phyloP scores from a whole-genome alignment of 495 filamentous ascomycete species.

The Hapsidospora chrysogenum region DNA sequence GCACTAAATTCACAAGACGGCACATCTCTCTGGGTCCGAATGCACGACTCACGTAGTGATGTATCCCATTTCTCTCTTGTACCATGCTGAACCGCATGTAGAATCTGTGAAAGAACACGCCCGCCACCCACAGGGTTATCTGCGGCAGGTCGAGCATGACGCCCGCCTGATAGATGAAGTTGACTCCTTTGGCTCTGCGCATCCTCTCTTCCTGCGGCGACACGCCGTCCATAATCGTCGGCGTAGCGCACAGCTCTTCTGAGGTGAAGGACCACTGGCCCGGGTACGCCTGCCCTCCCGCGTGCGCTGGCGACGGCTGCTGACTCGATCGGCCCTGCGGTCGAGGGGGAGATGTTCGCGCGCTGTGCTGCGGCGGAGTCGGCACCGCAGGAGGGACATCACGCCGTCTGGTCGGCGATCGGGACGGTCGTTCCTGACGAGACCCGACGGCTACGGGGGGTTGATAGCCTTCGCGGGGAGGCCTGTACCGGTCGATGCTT shows the following conservation, averaged over 20 bases:
- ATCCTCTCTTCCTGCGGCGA: constrained; percentile 55
- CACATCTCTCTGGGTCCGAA: too few species aligned
- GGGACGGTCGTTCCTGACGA: constrained; percentile 16
- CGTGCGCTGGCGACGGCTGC: too few species aligned
- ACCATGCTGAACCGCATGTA: constrained; percentile 78
- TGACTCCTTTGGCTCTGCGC: constrained; percentile 73
- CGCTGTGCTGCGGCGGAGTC: constrained; percentile 30
- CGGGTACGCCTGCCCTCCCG: too few species aligned
- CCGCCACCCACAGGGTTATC: constrained; percentile 79
- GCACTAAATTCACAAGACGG: not conserved
- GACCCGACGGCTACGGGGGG: constrained; percentile 17
- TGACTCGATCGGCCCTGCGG: constrained; percentile 23
- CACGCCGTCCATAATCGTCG: constrained; percentile 74
- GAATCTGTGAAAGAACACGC: constrained; percentile 86
- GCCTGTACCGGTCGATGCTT: constrained; percentile 32
- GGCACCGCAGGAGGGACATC: constrained; percentile 35
- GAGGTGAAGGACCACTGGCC: constrained; percentile 88
- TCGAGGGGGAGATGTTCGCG: constrained; percentile 32
- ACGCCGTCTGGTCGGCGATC: constrained; percentile 27
- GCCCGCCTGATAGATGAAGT: constrained; percentile 90
- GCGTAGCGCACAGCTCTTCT: constrained; percentile 64
- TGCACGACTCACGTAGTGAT: constrained; percentile 76
- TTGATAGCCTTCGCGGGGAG: constrained; percentile 27
- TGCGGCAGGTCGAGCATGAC: constrained; percentile 87
- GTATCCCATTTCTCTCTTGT: constrained; percentile 48